Evolutionary conservation across 352 stramenopile genomes (phyloP).

Genomic region (Globisporangium megalacanthum): DNA sequence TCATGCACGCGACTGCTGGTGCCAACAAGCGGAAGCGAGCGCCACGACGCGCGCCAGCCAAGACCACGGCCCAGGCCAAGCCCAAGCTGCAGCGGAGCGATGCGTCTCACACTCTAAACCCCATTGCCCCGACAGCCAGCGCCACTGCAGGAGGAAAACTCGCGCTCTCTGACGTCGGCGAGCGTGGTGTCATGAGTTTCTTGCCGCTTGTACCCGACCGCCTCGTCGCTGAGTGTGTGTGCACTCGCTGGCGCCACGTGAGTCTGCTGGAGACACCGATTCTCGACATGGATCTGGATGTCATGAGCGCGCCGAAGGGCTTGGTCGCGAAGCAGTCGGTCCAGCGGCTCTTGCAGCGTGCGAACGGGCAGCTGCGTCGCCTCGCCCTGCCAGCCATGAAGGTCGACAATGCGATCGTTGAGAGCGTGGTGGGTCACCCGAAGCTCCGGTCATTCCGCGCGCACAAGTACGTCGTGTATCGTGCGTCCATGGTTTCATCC

Average conservation of each 20-base stretch:
- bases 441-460: constrained; percentile 40
- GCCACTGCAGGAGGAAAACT: constrained; percentile 1
- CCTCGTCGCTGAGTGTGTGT: constrained; percentile 42
- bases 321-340: constrained; percentile 32
- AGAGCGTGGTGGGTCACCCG: constrained; percentile 27
- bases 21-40: too few relatives aligned
- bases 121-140: neutral
- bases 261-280: constrained; percentile 36
- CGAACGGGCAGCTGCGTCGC: constrained; percentile 23
- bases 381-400: constrained; percentile 41
- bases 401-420: constrained; percentile 36
- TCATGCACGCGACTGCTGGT: too few relatives aligned
- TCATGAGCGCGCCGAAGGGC: constrained; percentile 17
- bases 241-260: constrained; percentile 42
- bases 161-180: constrained; percentile 32
- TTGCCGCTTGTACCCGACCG: constrained; percentile 46
- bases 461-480: constrained; percentile 27
- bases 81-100: neutral
- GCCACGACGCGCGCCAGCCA: too few relatives aligned
- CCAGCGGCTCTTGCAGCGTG: constrained; percentile 29
- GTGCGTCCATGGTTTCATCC: neutral
- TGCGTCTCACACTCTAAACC: neutral
- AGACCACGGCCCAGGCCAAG: too few relatives aligned
- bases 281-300: constrained; percentile 45
- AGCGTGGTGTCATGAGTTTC: constrained; percentile 43